Conservation (phyloP, 805 yeast species). For the Candida quercuum region DNA sequence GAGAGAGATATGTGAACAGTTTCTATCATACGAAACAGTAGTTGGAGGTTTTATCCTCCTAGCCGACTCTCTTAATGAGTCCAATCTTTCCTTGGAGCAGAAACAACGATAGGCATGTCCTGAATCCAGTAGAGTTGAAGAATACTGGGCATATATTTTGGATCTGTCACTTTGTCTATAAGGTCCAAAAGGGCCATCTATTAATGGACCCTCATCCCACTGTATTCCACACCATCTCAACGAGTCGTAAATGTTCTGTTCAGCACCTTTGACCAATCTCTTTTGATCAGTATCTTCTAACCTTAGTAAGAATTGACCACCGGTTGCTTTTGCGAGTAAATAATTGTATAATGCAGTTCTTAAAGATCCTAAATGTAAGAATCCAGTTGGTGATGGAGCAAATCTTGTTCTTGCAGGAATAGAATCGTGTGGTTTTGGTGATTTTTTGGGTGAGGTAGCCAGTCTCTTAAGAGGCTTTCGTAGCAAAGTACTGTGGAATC, state of each 20-base stretch:
- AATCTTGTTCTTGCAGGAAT: conserved; percentile 79
- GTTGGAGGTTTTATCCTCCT: conserved; percentile 78
- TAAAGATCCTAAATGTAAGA: conserved; percentile 86
- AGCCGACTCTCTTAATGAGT: conserved; percentile 65
- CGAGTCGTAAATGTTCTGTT: conserved; percentile 67
- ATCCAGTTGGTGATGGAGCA: conserved; percentile 98
- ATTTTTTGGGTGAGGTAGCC: conserved; percentile 5
- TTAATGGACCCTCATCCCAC: conserved; percentile 77
- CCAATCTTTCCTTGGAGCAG: conserved; percentile 77
- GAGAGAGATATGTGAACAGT: conserved; percentile 47
- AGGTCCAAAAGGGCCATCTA: conserved; percentile 49
- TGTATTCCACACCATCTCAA: conserved; percentile 71
- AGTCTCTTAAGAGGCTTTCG: conserved; percentile 15
- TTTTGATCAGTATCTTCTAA: conserved; percentile 91
- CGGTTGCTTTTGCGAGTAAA: conserved; percentile 69
- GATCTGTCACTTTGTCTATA: conserved; percentile 82
- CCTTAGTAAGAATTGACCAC: conserved; percentile 76
- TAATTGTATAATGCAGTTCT: conserved; percentile 92
- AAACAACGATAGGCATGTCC: conserved; percentile 85
- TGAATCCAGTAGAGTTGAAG: conserved; percentile 46
- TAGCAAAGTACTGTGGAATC: conserved; percentile 2
- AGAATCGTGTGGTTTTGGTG: conserved; percentile 31
- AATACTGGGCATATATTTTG: conserved; percentile 57
- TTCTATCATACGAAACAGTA: conserved; percentile 85
- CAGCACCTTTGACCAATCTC: conserved; percentile 78